Evolutionary conservation across 1,284 basidiomycete species (phyloP), one percentile per base, ranked within the genome.

Genomic region (Trametes pubescens): DNA sequence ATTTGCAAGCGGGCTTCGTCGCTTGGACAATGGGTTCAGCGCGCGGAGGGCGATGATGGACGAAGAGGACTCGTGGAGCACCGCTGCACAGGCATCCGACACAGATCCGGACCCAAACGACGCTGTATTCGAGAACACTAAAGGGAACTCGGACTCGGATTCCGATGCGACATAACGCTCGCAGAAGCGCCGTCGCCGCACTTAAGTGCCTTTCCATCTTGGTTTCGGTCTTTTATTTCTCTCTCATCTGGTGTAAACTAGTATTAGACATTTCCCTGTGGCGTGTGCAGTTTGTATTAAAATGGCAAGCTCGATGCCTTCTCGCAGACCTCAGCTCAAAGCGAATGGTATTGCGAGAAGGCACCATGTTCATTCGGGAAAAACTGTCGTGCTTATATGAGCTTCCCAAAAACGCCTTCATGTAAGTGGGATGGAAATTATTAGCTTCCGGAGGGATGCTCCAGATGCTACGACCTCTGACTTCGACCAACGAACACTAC

Each of bases 21-120:
- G 18, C 24, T 49, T 49, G 21, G 48, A 54, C 18, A n/a, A 51
- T 6, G 26, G 10, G 9, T 18, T n/a, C n/a, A 18, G 29, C 4
- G 16, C 38, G 21, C 47, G 38, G 40, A n/a, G 0, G 5, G 47
- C 59, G 40, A 14, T 0, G 5, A 47, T 52, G 4, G 53, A 61
- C 16, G 47, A 56, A 9, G 60, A 61, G 22, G 60, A 46, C 47
- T 22, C 35, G 5, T 61, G 60, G 60, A 61, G 60, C 60, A 55
- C 16, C 14, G 40, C 53, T 7, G 53, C 60, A n/a, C 60, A 61
- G 53, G 26, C 60, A 9, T 49, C 38, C 1, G 53, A 56, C 11
- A 26, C 53, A 0, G 60, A 51, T 7, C 8, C 32, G 2, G 60
- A 61, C 14, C 52, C 18, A 6, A 21, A 51, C 18, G 49, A 51